phyloP scores from a whole-genome alignment of 1,139 yeast species.

The Debaryomyces subglobosus region DNA sequence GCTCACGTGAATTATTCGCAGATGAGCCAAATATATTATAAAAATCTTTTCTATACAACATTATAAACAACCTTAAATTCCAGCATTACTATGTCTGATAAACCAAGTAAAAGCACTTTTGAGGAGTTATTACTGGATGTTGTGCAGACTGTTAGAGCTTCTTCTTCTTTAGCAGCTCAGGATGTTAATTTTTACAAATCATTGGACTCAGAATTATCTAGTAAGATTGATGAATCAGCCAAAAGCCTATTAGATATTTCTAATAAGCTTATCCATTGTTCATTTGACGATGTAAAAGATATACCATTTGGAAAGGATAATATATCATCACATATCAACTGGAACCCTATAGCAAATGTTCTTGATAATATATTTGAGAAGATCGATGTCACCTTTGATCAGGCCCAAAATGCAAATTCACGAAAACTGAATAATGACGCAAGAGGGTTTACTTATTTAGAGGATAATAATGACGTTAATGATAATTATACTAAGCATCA shows the following conservation, averaged over 20 bases:
- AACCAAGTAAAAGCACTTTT: constrained; percentile 16
- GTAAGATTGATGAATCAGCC: constrained; percentile 46
- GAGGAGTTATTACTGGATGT: constrained; percentile 43
- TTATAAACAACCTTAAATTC: constrained; percentile 10
- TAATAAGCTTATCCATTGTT: constrained; percentile 48
- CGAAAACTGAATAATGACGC: constrained; percentile 17
- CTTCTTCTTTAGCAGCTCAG: constrained; percentile 74
- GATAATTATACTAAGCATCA: constrained; percentile 19
- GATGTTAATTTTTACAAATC: constrained; percentile 78
- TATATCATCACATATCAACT: constrained; percentile 37
- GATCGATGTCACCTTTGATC: constrained; percentile 64
- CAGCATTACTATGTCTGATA: constrained; percentile 9
- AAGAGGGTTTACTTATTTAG: constrained; percentile 47
- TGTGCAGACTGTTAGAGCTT: constrained; percentile 63
- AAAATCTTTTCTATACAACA: constrained; percentile 1
- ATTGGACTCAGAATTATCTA: constrained; percentile 56
- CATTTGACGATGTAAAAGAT: constrained; percentile 30
- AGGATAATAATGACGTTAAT: constrained; percentile 35
- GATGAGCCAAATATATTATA: not conserved
- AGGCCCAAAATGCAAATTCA: constrained; percentile 13
- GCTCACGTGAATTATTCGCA: not conserved
- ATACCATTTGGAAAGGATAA: constrained; percentile 43
- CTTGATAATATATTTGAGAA: constrained; percentile 77
- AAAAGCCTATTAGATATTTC: constrained; percentile 52
- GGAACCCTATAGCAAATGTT: constrained; percentile 65